Evolutionary conservation across 768 basidiomycete genomes (phyloP), one percentile per base, ranked within the genome.

Genomic region (Mycena belliarum): DNA sequence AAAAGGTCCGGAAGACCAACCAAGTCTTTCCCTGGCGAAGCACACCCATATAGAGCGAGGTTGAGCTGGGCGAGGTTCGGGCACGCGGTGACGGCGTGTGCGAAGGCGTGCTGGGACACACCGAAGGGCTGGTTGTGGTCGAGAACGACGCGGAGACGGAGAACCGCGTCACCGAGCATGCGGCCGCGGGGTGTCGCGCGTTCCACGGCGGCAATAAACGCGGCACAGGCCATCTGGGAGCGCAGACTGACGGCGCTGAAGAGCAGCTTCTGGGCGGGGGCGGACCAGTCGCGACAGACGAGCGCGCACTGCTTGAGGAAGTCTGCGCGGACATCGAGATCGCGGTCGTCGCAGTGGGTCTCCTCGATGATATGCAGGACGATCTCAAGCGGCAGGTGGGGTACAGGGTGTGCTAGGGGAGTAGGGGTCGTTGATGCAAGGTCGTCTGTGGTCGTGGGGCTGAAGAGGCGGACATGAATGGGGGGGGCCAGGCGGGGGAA

Each of bases 121-220:
- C 79, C 75, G 44, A 72, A 75, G 15, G 86, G 88, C 59, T 91
- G 86, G 65, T 86, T 88, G 66, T 82, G 76, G 73, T 91, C 89
- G 51, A 91, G 65, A 35, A 83, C 76, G 32, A 82, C 80, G 24
- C 76, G 76, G 68, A 91, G 72, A 15, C 76, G 76, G 29, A 75
- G 69, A 46, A 89, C 85, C 2, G 83, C 72, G 65, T 81, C 78
- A 24, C 77, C 78, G 43, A 87, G 79, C 47, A 77, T 68, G 46
- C 76, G 71, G 23, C 84, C 84, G 41, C 79, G 82, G 11, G 68
- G 66, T 1, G 79, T 79, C 32, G 75, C 67, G 38, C 73, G 75
- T 51, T 82, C 73, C 51, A 84, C 77, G 7, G 88, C 82, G 18
- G 64, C 66, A 43, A 72, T 68, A 70, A 91, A 88, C 1, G 84